Evolutionary conservation across 495 filamentous ascomycete species (phyloP), one percentile per base, ranked within the genome.

Genomic region (Penicillium salamii): DNA sequence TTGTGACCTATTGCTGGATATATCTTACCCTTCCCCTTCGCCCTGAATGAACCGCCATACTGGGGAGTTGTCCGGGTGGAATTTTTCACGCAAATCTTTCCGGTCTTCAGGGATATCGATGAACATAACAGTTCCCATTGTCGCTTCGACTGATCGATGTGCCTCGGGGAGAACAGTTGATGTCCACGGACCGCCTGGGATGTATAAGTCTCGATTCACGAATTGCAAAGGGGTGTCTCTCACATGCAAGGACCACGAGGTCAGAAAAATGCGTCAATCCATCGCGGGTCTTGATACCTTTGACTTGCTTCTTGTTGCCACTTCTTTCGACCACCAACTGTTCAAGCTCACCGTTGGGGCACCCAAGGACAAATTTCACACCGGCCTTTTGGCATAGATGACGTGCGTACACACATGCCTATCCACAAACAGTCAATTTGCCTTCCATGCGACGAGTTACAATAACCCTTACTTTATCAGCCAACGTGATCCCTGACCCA

Each of bases 361-460:
- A 42, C 2, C 53, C 53, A 12, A 56, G 37, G 37, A 56, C 19
- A 21, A 56, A 56, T 17, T 56, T 56, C 11, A 56, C 53, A 33
- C 53, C 53, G 5, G 53, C 53, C 29, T 56, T 50, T 48, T 47
- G 26, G 36, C 53, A 56, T 17, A 56, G 21, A 31, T 52, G 32
- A 5, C 53, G 49, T 14, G 53, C 48, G 35, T 56, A 56, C 14
- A 52, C 49, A 34, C 53, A 56, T n/a, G 53, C 53, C 52, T 54
- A 24, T n/a, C 7, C 13, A 15, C 17, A 47, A 7, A 29, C 3
- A 49, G 37, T 49, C n/a, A 43, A 20, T n/a, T 9, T 24, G n/a
- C 19, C 21, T 37, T 17, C 12, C 17, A 46, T 15, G 29, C 3
- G 13, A 38, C n/a, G n/a, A n/a, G n/a, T n/a, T 7, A 5, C 11